Evolutionary conservation across 306 rosid species (phyloP).

Genomic region (Cyamopsis tetragonoloba): DNA sequence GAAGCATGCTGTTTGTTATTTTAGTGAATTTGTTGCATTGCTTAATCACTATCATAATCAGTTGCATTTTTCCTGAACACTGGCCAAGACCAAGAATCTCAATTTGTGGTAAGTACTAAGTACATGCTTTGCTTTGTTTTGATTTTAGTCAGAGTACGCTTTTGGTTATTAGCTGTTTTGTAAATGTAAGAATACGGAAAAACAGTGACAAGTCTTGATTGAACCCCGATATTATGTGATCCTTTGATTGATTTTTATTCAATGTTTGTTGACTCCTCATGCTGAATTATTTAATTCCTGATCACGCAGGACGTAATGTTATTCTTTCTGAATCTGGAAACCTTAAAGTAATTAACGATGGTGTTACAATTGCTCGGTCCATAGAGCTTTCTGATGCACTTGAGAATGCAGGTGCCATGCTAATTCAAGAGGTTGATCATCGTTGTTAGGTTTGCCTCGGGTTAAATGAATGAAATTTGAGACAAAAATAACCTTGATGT

Average conservation of each 20-base stretch:
- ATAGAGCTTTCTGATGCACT: slow-evolving; percentile 81
- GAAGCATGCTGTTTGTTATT: neutral
- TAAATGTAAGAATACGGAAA: neutral
- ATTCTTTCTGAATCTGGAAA: slow-evolving; percentile 71
- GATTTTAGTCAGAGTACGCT: neutral
- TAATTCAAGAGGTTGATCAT: slow-evolving; percentile 93
- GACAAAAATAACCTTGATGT: slow-evolving; percentile 9
- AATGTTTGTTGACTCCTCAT: neutral
- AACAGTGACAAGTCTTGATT: neutral
- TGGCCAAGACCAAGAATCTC: neutral
- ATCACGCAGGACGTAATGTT: slow-evolving; percentile 83
- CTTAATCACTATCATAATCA: neutral
- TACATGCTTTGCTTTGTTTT: neutral
- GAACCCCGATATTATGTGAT: neutral
- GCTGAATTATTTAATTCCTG: slow-evolving; percentile 19
- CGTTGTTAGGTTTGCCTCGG: slow-evolving; percentile 40
- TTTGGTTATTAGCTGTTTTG: neutral
- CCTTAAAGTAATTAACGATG: slow-evolving; percentile 79
- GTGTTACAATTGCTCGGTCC: slow-evolving; percentile 87
- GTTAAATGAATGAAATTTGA: slow-evolving; percentile 20
- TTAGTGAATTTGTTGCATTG: neutral
- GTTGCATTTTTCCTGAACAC: neutral
- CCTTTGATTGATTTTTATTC: neutral
- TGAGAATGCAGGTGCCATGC: slow-evolving; percentile 95
- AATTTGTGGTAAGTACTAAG: neutral